Evolutionary conservation across 148 eudicot genomes (phyloP).

Genomic region (Heliamphora exappendiculata): DNA sequence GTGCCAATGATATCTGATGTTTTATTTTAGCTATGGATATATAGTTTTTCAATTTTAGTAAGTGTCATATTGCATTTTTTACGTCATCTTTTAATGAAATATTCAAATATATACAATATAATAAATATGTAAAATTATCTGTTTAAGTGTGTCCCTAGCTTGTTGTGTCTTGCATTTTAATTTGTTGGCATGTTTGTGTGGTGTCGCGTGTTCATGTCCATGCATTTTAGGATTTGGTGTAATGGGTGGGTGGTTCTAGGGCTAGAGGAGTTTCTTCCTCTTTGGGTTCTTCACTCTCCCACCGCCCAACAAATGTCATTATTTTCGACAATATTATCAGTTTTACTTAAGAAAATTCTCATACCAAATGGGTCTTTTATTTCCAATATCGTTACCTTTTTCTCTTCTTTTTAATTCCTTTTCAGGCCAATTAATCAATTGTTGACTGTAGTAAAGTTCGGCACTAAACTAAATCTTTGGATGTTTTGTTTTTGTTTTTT

Average conservation of each 20-base stretch:
- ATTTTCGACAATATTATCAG: neutral
- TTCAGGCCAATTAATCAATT: neutral
- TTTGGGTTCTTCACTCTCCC: neutral
- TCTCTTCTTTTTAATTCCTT: neutral
- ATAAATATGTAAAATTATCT: too few relatives aligned
- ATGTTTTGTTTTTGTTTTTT: neutral
- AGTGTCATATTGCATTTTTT: too few relatives aligned
- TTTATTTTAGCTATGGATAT: too few relatives aligned
- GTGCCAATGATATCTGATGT: too few relatives aligned
- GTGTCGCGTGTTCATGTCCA: too few relatives aligned
- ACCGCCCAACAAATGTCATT: neutral
- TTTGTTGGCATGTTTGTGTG: too few relatives aligned
- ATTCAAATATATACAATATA: too few relatives aligned
- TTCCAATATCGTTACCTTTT: neutral
- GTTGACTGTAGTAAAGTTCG: neutral
- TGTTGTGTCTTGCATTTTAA: too few relatives aligned
- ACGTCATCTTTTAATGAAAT: too few relatives aligned
- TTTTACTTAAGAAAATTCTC: neutral
- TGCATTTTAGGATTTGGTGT: too few relatives aligned
- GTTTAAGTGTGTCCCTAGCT: too few relatives aligned
- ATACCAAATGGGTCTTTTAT: neutral
- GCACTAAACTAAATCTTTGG: neutral
- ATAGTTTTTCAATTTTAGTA: too few relatives aligned
- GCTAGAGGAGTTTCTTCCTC: neutral
- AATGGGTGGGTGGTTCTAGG: neutral